phyloP scores from a whole-genome alignment of 2,329 filamentous ascomycete species.

The Juglanconis sp. region DNA sequence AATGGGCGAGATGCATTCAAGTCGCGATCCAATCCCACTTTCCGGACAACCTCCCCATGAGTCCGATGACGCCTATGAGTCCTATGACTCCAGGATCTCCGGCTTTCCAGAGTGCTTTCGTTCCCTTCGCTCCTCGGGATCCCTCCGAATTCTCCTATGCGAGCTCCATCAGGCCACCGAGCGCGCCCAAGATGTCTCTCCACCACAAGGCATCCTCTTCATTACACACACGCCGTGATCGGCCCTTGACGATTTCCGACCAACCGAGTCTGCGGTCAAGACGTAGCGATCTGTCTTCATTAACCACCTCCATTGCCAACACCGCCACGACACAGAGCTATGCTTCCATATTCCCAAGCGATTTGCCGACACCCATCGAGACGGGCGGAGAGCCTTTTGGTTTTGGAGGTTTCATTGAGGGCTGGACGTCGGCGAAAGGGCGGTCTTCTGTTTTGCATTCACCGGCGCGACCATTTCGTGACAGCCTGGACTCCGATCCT shows the following conservation, averaged over 20 bases:
- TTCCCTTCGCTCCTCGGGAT: slow-evolving; percentile 37
- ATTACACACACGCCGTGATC: slow-evolving; percentile 47
- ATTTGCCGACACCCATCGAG: slow-evolving; percentile 55
- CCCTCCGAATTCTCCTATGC: slow-evolving; percentile 35
- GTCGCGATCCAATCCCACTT: slow-evolving; percentile 37
- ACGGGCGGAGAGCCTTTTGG: slow-evolving; percentile 50
- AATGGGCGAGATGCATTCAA: slow-evolving; percentile 57
- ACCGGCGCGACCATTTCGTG: slow-evolving; percentile 47
- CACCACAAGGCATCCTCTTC: slow-evolving; percentile 48
- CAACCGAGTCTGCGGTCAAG: slow-evolving; percentile 60
- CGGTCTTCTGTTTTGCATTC: slow-evolving; percentile 57
- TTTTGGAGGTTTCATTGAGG: slow-evolving; percentile 50
- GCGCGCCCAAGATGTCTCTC: slow-evolving; percentile 38
- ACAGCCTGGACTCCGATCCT: slow-evolving; percentile 51
- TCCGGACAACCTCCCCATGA: slow-evolving; percentile 41
- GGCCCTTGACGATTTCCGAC: slow-evolving; percentile 52
- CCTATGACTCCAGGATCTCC: slow-evolving; percentile 54
- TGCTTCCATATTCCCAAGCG: slow-evolving; percentile 48
- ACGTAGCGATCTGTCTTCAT: slow-evolving; percentile 60
- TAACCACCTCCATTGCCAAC: slow-evolving; percentile 43
- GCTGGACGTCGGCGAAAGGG: slow-evolving; percentile 59
- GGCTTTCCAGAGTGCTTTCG: slow-evolving; percentile 52
- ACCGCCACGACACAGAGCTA: slow-evolving; percentile 47
- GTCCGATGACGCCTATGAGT: slow-evolving; percentile 51
- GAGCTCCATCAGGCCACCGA: slow-evolving; percentile 35